Conservation (phyloP, 495 filamentous ascomycete species). For the Penicillium flavigenum region DNA sequence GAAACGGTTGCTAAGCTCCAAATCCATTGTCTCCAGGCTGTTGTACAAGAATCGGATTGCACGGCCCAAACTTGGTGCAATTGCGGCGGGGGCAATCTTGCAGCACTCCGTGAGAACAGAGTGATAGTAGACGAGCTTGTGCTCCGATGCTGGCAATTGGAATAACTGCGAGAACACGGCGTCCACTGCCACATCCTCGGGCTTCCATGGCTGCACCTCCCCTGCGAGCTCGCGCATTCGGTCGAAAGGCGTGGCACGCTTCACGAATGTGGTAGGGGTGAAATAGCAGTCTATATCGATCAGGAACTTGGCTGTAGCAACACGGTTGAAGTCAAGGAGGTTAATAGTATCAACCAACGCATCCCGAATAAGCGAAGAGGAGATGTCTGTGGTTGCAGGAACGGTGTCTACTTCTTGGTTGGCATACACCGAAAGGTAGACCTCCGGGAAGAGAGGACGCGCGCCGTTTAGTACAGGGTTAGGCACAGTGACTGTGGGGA, state of each 20-base stretch:
- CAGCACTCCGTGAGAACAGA: slow-evolving; percentile 90
- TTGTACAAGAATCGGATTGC: slow-evolving; percentile 91
- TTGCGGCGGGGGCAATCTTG: slow-evolving; percentile 90
- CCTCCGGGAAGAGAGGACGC: slow-evolving; percentile 80
- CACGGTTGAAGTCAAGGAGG: slow-evolving; percentile 87
- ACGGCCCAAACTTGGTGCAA: slow-evolving; percentile 90
- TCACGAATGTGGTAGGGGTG: slow-evolving; percentile 80
- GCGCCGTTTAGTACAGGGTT: slow-evolving; percentile 70
- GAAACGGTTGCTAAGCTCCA: slow-evolving; percentile 84
- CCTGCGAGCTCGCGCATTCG: slow-evolving; percentile 67
- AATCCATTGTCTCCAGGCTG: slow-evolving; percentile 74
- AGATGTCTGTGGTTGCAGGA: slow-evolving; percentile 69
- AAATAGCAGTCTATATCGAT: slow-evolving; percentile 97
- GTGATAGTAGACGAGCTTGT: slow-evolving; percentile 96
- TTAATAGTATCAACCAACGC: slow-evolving; percentile 91
- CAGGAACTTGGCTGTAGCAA: slow-evolving; percentile 79
- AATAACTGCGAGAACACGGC: slow-evolving; percentile 95
- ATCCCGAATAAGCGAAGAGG: slow-evolving; percentile 80
- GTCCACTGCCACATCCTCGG: slow-evolving; percentile 95
- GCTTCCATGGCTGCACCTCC: slow-evolving; percentile 85
- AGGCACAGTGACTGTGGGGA: slow-evolving; percentile 74
- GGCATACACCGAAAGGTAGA: slow-evolving; percentile 89
- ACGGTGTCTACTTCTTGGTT: slow-evolving; percentile 91
- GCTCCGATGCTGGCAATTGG: slow-evolving; percentile 80
- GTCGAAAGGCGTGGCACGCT: slow-evolving; percentile 89